Evolutionary conservation across 257 asterid genomes (phyloP), one percentile per base, ranked within the genome.

Genomic region (Solanum pennellii): DNA sequence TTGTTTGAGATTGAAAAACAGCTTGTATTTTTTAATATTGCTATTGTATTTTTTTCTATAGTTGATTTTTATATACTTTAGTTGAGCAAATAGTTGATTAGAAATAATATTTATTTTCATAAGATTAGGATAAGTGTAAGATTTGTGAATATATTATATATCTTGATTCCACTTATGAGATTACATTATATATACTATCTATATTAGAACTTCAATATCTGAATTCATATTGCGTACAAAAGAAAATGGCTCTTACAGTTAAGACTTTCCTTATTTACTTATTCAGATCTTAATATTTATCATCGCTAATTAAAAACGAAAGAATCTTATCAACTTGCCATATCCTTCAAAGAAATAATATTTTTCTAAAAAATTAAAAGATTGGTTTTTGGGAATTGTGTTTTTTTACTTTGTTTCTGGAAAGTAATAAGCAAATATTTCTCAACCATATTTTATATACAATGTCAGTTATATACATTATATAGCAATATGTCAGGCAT

Each of bases 161-260:
- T 23, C 5, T 21, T 21, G 25, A 59, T 2, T 59, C 0, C 2
- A 60, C 3, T 21, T 60, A 21, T 4, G 5, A 60, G 2, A 21
- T 60, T 60, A 60, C 12, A 23, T 4, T 60, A 2, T 1, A 56
- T 18, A 16, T 56, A 56, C 6, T 56, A 6, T 56, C 0, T 5
- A 5, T 68, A 68, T 13, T 7, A 68, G 2, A 29, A 68, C 0
- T 3, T 29, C 1, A 7, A 14, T 6, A 29, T 68, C 2, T 68
- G 0, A 68, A 68, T 68, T 66, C 12, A 27, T 0, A 6, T 3
- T 0, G 3, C 2, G 3, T 68, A 68, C 2, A 1, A 33, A 12
- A 14, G 2, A 12, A 27, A 68, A 3, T 0, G 2, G 1, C 27
- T 66, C 1, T 13, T n/a, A 4, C 4, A 45, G 25, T 6, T 25